Evolutionary conservation across 306 rosid genomes (phyloP), one percentile per base, ranked within the genome.

Genomic region (Quercus cerris): DNA sequence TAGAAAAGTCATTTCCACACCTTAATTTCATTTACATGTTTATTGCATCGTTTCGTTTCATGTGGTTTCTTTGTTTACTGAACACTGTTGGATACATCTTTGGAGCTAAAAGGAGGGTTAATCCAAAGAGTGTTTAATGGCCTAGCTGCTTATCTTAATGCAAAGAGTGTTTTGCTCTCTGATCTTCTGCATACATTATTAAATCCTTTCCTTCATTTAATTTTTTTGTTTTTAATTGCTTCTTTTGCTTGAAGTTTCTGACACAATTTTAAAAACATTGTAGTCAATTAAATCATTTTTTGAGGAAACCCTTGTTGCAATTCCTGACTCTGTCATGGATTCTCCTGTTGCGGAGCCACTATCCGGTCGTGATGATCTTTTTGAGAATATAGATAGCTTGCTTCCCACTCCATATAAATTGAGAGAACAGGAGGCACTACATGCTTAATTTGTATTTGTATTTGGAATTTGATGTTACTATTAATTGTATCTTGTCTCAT

Each of bases 251-350:
- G 19, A 55, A 72, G 27, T 61, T 64, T 78, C 89, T 86, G 19
- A 73, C 68, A 59, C 44, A 13, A 31, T 63, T 87, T 27, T 83
- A 80, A 23, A 35, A 78, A 85, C 74, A 38, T 57, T 85, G 95
- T 78, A 93, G 98, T 87, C 97, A 15, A 58, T 95, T 68, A 89
- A 93, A 84, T 90, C 97, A 74, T 91, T 93, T 79, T 85, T 93
- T 12, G 98, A 95, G 38, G 99, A 95, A 82, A 88, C 99, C 75
- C 87, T 93, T 3, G 92, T 83, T 15, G 94, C 94, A 59, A 84
- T 95, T 81, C 99, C 99, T 13, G 97, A 93, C 78, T 83, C 77
- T 2, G 94, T 93, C 33, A 72, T 91, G 93, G 99, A 93, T 84
- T 80, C 95, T 31, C 85, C 98, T 14, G 62, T 93, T 64, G 87